phyloP scores from a whole-genome alignment of 768 basidiomycete species.

The Mycena pura region DNA sequence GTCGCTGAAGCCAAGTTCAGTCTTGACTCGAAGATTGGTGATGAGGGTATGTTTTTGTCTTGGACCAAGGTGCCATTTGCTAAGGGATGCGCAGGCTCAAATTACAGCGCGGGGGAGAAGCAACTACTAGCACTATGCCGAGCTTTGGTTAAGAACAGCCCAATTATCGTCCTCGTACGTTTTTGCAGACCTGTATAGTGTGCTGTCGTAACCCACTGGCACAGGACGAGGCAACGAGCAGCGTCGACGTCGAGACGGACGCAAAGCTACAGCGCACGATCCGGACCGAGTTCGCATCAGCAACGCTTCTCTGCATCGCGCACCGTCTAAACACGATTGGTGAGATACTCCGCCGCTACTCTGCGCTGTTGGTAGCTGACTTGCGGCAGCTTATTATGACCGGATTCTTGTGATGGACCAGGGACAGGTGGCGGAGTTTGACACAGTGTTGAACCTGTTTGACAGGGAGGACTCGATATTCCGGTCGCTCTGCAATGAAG shows the following conservation, averaged over 20 bases:
- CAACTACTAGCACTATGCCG: slow-evolving; percentile 69
- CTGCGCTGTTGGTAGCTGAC: slow-evolving; percentile 7
- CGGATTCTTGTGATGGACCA: slow-evolving; percentile 76
- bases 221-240: slow-evolving; percentile 70
- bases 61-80: background rate
- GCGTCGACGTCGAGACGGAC: slow-evolving; percentile 69
- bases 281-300: slow-evolving; percentile 60
- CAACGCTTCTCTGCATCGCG: slow-evolving; percentile 63
- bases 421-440: slow-evolving; percentile 74
- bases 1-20: slow-evolving; percentile 70
- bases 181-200: background rate
- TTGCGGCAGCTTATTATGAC: slow-evolving; percentile 61
- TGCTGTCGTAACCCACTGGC: background rate
- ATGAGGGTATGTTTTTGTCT: slow-evolving; percentile 55
- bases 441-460: slow-evolving; percentile 72
- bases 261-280: slow-evolving; percentile 68
- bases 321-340: slow-evolving; percentile 67
- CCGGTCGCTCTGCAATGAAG: slow-evolving; percentile 72
- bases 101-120: slow-evolving; percentile 73
- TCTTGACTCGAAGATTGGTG: slow-evolving; percentile 63
- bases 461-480: slow-evolving; percentile 70
- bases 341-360: slow-evolving; percentile 26
- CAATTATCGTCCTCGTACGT: slow-evolving; percentile 62
- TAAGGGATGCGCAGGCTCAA: slow-evolving; percentile 47
- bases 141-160: slow-evolving; percentile 66